Percentiles rank a stretch among this genome's conserved stretches.
These are phyloP conservation scores for Telfairia occidentalis DNA, from an alignment of 331 rosid species.

Conservation along the genomic window DNA sequence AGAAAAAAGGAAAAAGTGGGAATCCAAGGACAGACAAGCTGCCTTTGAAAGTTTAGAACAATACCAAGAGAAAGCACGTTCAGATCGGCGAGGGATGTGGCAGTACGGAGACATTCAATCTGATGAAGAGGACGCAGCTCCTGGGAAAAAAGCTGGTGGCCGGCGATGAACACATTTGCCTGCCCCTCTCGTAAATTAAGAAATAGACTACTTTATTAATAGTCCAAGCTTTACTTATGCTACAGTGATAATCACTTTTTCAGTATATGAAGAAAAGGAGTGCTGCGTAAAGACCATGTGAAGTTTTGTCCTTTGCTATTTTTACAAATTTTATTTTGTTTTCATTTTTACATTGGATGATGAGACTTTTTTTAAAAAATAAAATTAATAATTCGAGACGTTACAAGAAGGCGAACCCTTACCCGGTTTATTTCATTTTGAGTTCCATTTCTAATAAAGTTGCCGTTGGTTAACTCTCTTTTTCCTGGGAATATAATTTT, in stretches of 20 bases:
- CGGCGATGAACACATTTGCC: constrained; percentile 33
- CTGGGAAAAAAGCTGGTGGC: constrained; percentile 57
- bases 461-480: too few relatives aligned
- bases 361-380: not conserved
- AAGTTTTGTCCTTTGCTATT: constrained; percentile 7
- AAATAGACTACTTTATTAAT: not conserved
- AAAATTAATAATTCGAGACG: not conserved
- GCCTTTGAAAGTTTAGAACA: constrained; percentile 69
- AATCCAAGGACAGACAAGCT: constrained; percentile 45
- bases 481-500: too few relatives aligned
- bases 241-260: not conserved
- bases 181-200: not conserved
- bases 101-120: constrained; percentile 84
- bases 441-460: too few relatives aligned
- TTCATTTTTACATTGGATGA: not conserved
- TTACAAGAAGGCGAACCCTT: not conserved
- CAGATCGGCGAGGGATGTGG: constrained; percentile 73
- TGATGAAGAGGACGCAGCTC: constrained; percentile 66
- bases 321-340: not conserved
- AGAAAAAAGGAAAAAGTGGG: constrained; percentile 76
- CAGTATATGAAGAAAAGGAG: not conserved
- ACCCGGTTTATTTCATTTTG: not conserved
- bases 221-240: not conserved
- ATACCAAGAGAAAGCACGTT: constrained; percentile 71
- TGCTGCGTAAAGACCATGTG: constrained; percentile 2